phyloP scores from a whole-genome alignment of 495 filamentous ascomycete species.

The Annulohypoxylon bovei region DNA sequence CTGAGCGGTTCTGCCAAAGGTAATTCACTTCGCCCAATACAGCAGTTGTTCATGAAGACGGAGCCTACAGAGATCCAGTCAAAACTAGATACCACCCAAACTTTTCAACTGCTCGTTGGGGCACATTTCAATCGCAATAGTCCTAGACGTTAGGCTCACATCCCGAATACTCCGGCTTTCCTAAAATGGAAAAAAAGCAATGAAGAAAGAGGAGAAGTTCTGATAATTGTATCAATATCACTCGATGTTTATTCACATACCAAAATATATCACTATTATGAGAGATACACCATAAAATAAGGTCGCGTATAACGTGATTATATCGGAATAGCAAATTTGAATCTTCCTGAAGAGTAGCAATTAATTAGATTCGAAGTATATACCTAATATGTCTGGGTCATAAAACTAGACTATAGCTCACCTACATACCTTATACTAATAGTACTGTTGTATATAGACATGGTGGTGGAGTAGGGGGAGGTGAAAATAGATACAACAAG shows the following conservation, averaged over 20 bases:
- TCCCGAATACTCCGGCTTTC: slow-evolving; percentile 21
- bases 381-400: too few relatives aligned
- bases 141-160: slow-evolving; percentile 1
- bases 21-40: not conserved
- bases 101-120: not conserved
- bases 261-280: too few relatives aligned
- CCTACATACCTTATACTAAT: too few relatives aligned
- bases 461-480: too few relatives aligned
- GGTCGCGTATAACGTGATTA: too few relatives aligned
- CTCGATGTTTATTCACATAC: not conserved
- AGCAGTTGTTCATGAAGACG: not conserved
- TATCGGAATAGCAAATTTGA: too few relatives aligned
- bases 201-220: not conserved
- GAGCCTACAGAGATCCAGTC: not conserved
- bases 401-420: too few relatives aligned
- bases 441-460: too few relatives aligned
- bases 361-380: too few relatives aligned
- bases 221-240: not conserved
- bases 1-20: not conserved
- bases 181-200: slow-evolving; percentile 22
- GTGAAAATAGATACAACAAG: too few relatives aligned
- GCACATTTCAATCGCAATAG: slow-evolving; percentile 5
- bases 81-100: slow-evolving; percentile 1
- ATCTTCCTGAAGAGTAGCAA: too few relatives aligned
- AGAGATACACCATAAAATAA: too few relatives aligned